Base-by-base conservation (phyloP, 352 stramenopile genomes). In the Phytophthora ohioensis region DNA sequence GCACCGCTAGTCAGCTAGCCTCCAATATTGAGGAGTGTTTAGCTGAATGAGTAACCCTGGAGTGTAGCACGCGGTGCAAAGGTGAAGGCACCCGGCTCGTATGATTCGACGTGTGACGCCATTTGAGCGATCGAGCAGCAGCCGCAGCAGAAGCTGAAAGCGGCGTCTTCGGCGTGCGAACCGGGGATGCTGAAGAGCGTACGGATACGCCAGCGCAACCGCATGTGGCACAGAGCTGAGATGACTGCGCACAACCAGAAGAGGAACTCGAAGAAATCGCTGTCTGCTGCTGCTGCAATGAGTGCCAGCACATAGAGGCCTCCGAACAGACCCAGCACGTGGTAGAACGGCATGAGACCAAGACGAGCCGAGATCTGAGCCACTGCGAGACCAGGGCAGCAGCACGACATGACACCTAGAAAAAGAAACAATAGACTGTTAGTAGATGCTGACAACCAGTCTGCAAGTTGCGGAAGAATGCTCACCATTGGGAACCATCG, bases 121-220 rank as follows among this genome's bases (percentile, higher is more conserved):
- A 93, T 91, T 68, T 94, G 87, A 9, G 87, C 87, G 54, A 93
- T 78, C 2, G 85, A 90, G 75, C 87, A 94, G 75, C 79, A 92
- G 60, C 79, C 81, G 67, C 87, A 94, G 71, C 74, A 94, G 35
- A 76, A 63, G 46, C 79, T 78, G 66, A 72, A 78, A 15, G 70
- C 69, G 9, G 60, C 66, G 61, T 93, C 87, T 54, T 92, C 79
- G 4, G 75, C 47, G 10, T 83, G 74, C 55, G 79, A 86, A 38
- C 87, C 87, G 2, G 84, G 87, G 49, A 92, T 89, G 57, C 66
- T 76, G 54, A 92, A 91, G 57, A 90, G 58, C 41, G 73, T 73
- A 27, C 87, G 87, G 34, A 94, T 74, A 45, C 80, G 74, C 80
- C 79, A 90, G 43, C 86, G 84, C 54, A 91, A 60, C 15, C 84